Base-by-base conservation (phyloP, 331 rosid genomes). In the Cucumis variabilis region DNA sequence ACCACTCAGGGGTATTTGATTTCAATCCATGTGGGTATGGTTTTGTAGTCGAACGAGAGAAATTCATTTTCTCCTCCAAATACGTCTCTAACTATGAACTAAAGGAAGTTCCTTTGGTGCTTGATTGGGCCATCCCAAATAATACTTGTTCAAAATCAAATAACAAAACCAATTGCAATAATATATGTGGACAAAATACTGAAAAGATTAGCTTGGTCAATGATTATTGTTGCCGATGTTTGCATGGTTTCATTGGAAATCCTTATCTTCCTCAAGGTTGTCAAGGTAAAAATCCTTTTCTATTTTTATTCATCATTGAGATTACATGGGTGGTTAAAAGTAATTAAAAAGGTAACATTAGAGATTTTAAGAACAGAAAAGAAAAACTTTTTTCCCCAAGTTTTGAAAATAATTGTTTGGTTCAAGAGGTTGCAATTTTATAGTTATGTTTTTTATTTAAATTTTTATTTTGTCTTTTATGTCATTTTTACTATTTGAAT, bases 11-110 rank as follows among this genome's bases (percentile, higher is more conserved):
- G 2, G 79, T 87, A 1, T 11, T 15, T 0, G 44, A 0, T 0
- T 88, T 83, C 33, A 90, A 62, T 66, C 72, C 83, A 1, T 90
- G 92, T 82, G 88, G 89, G 81, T 88, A 30, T 27, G 87, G 88
- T 9, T 90, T 89, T 69, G 71, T 75, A 84, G 0, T 0, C 6
- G 2, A 69, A 67, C 66, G 24, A 9, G 37, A 65, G 13, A 13
- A 25, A 13, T 91, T 87, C n/a, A 58, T 15, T 2, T 89, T 89
- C 48, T 78, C 87, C 0, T 0, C 9, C 5, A 5, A 2, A 11
- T 24, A 88, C 73, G 66, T 90, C 13, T 2, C 20, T 0, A 3
- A 17, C 17, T 41, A 84, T 3, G 70, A 27, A 0, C 2, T 3
- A 3, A 1, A 1, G 0, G 77, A 60, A 1, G 8, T 84, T 20